Evolutionary conservation across 495 filamentous ascomycete species (phyloP).

Genomic region (Hypomontagnella monticulosa): DNA sequence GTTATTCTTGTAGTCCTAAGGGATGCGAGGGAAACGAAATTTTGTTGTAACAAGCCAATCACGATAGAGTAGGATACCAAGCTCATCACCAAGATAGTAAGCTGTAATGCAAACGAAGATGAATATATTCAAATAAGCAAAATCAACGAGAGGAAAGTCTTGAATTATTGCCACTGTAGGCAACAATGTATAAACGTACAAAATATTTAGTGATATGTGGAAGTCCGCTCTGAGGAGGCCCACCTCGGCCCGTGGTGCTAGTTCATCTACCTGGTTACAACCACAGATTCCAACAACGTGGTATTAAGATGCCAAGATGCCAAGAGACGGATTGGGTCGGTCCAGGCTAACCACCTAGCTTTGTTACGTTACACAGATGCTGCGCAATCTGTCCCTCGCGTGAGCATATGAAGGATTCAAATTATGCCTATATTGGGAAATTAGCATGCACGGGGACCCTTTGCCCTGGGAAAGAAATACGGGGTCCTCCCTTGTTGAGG

Average conservation of each 20-base stretch:
- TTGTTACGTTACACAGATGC: constrained; percentile 29
- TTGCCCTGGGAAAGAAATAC: constrained; percentile 17
- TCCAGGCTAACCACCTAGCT: constrained; percentile 9
- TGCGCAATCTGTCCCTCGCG: constrained; percentile 5
- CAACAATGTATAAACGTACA: no score
- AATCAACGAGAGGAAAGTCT: no score
- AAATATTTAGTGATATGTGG: constrained; percentile 4
- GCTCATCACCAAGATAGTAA: no score
- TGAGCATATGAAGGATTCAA: constrained; percentile 23
- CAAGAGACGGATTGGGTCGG: constrained; percentile 15
- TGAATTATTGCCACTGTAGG: no score
- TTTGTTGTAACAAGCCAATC: no score
- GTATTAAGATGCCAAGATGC: constrained; percentile 30
- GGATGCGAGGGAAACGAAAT: no score
- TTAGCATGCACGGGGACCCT: constrained; percentile 16
- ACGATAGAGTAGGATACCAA: no score
- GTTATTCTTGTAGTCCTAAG: no score
- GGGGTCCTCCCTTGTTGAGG: constrained; percentile 3
- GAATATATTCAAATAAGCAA: no score
- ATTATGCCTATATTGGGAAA: constrained; percentile 35
- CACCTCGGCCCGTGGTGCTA: constrained; percentile 17
- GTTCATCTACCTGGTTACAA: constrained; percentile 3
- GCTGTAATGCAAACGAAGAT: no score
- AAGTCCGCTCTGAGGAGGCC: not conserved
- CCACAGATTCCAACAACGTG: constrained; percentile 15